Evolutionary conservation across 306 rosid species (phyloP).

Genomic region (Citrullus colocynthis): DNA sequence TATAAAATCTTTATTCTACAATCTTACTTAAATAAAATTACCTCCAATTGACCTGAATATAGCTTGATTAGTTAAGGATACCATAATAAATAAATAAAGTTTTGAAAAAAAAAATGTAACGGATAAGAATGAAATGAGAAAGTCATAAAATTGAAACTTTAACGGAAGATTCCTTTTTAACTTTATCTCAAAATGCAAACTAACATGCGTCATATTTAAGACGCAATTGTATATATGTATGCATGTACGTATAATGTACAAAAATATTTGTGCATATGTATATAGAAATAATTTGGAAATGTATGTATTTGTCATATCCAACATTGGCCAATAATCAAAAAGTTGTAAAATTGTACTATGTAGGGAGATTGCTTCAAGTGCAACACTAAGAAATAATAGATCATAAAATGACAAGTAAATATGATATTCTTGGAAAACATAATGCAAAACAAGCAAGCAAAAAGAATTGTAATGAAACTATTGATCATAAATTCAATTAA

Average conservation of each 20-base stretch:
- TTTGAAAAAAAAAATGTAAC: no score
- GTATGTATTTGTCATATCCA: not conserved
- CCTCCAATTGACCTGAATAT: no score
- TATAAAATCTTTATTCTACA: no score
- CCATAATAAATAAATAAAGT: no score
- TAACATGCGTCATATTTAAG: not conserved
- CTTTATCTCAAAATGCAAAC: not conserved
- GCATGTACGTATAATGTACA: no score
- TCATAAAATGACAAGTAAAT: not conserved
- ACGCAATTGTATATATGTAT: not conserved
- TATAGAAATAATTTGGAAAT: not conserved
- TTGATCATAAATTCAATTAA: not conserved
- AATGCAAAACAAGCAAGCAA: not conserved
- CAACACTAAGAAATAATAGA: not conserved
- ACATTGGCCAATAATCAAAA: not conserved
- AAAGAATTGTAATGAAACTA: not conserved
- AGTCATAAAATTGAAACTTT: not conserved
- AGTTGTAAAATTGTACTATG: not conserved
- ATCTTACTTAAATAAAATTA: no score
- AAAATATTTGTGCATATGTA: not conserved
- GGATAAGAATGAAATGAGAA: not conserved
- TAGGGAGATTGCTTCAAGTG: not conserved
- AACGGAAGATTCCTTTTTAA: not conserved
- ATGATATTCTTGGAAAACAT: not conserved
- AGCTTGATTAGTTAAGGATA: no score